Base-by-base conservation (phyloP, 805 yeast genomes). In the Groenewaldozyma salmanticensis region DNA sequence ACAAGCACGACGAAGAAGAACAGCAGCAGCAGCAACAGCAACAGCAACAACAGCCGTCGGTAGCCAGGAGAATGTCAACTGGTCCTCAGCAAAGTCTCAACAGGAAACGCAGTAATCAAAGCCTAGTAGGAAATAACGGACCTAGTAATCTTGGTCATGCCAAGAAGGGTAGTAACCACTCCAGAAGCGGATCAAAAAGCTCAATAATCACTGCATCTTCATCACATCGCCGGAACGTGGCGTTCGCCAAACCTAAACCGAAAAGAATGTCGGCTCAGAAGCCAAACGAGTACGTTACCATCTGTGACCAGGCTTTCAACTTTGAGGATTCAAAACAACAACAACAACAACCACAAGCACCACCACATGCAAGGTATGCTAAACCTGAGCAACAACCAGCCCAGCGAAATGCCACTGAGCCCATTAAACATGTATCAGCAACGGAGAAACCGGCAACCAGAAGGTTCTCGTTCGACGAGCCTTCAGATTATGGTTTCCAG, bases 271-370 rank as follows among this genome's bases (percentile, higher is more conserved):
- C 21, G 35, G 20, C 33, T 21, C 31, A 37, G 46, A 20, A 42
- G 38, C 38, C 21, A 32, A 18, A 35, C 40, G 13, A 37, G 27
- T 29, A 5, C 18, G 9, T 60, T 2, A 52, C 51, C n/a, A 40
- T 57, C 31, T 50, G 57, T 9, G 62, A 59, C 36, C 52, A 52
- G 36, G 62, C 60, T 1, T 58, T 58, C 39, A 50, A 49, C 21
- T 37, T 32, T 22, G 42, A 42, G 7, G 36, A 50, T 37, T 54
- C 58, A 50, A 38, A 46, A 49, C 42, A 51, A 49, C 16, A 49
- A 43, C 11, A 53, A 18, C 16, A n/a, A n/a, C 33, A 7, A 6
- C 33, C n/a, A n/a, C n/a, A n/a, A n/a, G 7, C 33, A 5, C 16
- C 33, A 5, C 33, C 33, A 5, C 16, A 15, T 18, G 5, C 24